Conservation (phyloP, 2,329 filamentous ascomycete species). For the Albophoma yamanashiensis region DNA sequence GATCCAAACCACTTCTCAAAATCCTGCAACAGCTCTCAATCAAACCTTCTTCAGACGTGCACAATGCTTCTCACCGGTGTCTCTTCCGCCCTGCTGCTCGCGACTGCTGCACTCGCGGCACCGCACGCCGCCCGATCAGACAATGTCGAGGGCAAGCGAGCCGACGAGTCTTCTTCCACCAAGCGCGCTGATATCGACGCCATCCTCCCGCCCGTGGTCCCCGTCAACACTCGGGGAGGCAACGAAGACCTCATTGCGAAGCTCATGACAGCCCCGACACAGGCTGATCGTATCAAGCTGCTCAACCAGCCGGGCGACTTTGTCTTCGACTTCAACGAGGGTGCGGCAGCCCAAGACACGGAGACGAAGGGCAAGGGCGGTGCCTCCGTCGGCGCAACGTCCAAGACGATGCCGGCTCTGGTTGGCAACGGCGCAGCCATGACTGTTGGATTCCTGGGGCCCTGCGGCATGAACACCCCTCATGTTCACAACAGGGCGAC, state of each 20-base stretch:
- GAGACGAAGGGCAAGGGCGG: constrained; percentile 23
- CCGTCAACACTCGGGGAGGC: constrained; percentile 15
- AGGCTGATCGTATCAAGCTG: constrained; percentile 19
- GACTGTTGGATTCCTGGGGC: constrained; percentile 36
- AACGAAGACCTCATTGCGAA: constrained; percentile 16
- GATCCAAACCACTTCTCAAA: not conserved
- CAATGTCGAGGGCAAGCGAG: not conserved
- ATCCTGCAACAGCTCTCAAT: not conserved
- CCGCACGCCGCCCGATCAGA: not conserved
- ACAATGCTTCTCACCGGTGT: not conserved
- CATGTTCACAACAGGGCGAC: constrained; percentile 36
- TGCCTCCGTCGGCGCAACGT: constrained; percentile 25
- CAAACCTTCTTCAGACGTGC: not conserved
- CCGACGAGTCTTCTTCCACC: not conserved
- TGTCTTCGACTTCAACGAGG: constrained; percentile 30
- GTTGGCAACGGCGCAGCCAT: constrained; percentile 34
- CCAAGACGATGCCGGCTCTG: constrained; percentile 39
- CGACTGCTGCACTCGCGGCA: not conserved
- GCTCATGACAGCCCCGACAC: constrained; percentile 17
- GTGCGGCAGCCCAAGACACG: constrained; percentile 5
- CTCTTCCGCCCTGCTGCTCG: constrained; percentile 1
- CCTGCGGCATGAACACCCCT: constrained; percentile 39
- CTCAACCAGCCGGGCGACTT: constrained; percentile 25
- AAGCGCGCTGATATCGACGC: constrained; percentile 7
- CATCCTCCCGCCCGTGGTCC: constrained; percentile 15